Percentiles rank a stretch among this genome's conserved stretches.
phyloP scores from a whole-genome alignment of 768 basidiomycete species.

The Lenzites betulinus region DNA sequence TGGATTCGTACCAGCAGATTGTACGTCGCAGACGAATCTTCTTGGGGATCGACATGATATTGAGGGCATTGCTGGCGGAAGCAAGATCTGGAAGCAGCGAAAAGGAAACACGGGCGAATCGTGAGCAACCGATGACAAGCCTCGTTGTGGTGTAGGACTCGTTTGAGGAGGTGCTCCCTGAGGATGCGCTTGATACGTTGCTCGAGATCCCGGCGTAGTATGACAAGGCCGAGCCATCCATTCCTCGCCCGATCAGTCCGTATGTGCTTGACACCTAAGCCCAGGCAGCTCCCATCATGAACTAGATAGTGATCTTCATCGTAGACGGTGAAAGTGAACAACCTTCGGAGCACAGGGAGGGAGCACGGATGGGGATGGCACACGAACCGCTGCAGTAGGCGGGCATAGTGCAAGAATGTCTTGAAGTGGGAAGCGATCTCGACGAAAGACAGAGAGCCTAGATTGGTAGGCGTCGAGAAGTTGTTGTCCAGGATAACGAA shows the following conservation, averaged over 20 bases:
- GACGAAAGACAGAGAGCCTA: neutral
- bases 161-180: neutral
- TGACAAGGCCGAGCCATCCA: neutral
- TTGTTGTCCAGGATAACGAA: slow-evolving; percentile 4
- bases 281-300: neutral
- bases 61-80: neutral
- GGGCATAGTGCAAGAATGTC: neutral
- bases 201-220: neutral
- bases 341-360: neutral
- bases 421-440: neutral
- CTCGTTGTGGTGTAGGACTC: neutral
- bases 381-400: slow-evolving; percentile 28
- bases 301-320: neutral
- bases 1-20: slow-evolving; percentile 47
- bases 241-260: neutral
- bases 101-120: neutral
- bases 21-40: slow-evolving; percentile 29
- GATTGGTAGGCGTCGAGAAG: neutral
- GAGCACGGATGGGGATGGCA: neutral
- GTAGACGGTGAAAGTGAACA: neutral
- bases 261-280: neutral
- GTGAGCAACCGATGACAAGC: neutral
- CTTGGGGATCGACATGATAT: neutral
- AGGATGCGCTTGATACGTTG: neutral
- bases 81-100: neutral